Evolutionary conservation across 176 grass and related monocot species (phyloP), one percentile per base, ranked within the genome.

Genomic region (Oryza australiensis): DNA sequence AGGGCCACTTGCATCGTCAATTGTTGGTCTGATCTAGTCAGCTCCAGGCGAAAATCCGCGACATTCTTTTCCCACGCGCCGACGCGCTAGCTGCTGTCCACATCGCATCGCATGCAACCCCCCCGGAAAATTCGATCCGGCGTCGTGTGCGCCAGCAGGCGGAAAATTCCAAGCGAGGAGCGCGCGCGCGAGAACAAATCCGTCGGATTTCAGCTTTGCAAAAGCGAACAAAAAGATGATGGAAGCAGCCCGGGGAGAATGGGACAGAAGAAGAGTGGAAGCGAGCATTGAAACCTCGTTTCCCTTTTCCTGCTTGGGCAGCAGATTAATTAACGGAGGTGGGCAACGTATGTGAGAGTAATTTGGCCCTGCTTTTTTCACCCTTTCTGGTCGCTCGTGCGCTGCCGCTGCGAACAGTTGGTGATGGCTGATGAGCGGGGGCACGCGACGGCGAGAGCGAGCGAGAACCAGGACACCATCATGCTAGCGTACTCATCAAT

Each of bases 401-500:
- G 11, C 7, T 24, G 30, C 65, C n/a, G 40, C 46, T 12, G 46
- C 60, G 16, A 78, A n/a, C 70, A 27, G 53, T 57, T 9, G 41
- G 73, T 46, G 82, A 48, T 35, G n/a, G n/a, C n/a, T n/a, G n/a
- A n/a, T 60, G 37, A 23, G 75, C 18, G 62, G 70, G 53, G 82
- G 18, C 76, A 70, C 87, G 73, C 73, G 83, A 30, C 69, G 67
- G 68, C 76, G 76, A 78, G 40, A 78, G 35, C 37, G 80, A 9
- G 83, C 57, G 45, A 5, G 12, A 4, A 35, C 34, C 5, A 22
- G 22, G 83, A 34, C 83, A 72, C 60, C 79, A 68, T 90, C n/a
- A 73, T 86, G 74, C 28, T 10, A 9, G 67, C 12, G 73, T 68
- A 74, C 73, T 82, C 83, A 78, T 82, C 83, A 38, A 34, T 70